Conservation (phyloP, 306 rosid genomes). For the Luffa acutangula region DNA sequence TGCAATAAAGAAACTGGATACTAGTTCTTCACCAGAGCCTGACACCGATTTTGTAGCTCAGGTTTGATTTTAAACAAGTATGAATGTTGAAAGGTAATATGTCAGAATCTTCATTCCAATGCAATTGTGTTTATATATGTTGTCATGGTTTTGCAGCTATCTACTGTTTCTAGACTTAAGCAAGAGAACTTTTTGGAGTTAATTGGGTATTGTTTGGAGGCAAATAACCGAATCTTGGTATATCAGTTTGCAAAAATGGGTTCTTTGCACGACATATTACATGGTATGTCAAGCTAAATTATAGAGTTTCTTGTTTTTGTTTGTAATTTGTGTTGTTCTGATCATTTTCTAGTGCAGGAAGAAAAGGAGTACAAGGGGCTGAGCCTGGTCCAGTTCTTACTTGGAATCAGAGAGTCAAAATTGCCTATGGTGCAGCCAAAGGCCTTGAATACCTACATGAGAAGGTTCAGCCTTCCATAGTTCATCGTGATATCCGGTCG, state of each 20-base stretch:
- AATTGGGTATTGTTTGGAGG: conserved; percentile 82
- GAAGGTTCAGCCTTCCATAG: conserved; percentile 80
- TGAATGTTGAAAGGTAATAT: background rate
- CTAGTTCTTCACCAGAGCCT: conserved; percentile 59
- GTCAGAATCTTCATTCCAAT: background rate
- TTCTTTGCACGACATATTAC: conserved; percentile 87
- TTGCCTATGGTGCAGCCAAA: conserved; percentile 92
- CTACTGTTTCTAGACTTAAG: conserved; percentile 81
- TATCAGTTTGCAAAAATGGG: conserved; percentile 72
- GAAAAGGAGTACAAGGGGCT: conserved; percentile 97
- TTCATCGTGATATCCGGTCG: conserved; percentile 88
- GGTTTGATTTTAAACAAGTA: conserved; percentile 24
- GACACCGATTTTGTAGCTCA: conserved; percentile 64
- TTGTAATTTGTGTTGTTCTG: conserved; percentile 1
- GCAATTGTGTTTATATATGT: background rate
- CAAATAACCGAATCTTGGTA: conserved; percentile 67
- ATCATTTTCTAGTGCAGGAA: conserved; percentile 42
- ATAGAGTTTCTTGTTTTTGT: background rate
- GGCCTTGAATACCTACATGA: conserved; percentile 91
- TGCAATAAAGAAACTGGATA: conserved; percentile 83
- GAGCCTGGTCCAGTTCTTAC: conserved; percentile 84
- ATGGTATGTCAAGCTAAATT: conserved; percentile 34
- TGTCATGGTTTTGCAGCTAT: conserved; percentile 44
- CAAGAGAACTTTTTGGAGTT: conserved; percentile 75
- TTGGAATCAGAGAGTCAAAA: conserved; percentile 81